Evolutionary conservation across 441 rosid species (phyloP), one percentile per base, ranked within the genome.

Genomic region (Eruca vesicaria): DNA sequence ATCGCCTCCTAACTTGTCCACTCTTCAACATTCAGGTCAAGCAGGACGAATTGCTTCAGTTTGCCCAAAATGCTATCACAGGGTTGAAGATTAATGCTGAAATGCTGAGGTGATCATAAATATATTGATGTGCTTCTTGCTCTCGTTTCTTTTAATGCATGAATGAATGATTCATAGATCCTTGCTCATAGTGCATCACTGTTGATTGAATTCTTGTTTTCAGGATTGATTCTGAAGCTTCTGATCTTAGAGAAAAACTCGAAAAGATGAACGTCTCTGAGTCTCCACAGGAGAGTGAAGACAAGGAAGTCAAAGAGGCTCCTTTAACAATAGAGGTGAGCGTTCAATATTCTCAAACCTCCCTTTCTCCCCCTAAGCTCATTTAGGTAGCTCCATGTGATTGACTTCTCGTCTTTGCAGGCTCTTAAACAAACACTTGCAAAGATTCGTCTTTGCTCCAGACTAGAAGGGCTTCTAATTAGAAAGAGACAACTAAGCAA

Each of bases 41-140:
- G 86, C 88, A 90, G 52, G 99, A 96, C 82, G 99, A 96, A 79
- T 79, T 96, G 79, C 99, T 96, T 84, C 99, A 93, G 69, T 96
- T 96, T 85, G 97, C 92, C 20, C 98, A 87, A 85, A 74, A 83
- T 68, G 96, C 99, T 69, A 84, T 96, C 79, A 78, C 97, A 7
- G 97, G 99, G 73, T 84, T 96, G 83, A 96, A 96, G 85, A 80
- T 90, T 64, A 96, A 72, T 81, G 88, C 88, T 66, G 93, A 92
- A 80, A 68, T 92, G 32, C 81, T 88, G 81, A 93, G 99, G 99
- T 96, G 77, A 72, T 73, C 65, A 29, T 26, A 31, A 50, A 73
- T 57, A 45, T 61, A 21, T 45, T 45, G 14, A 26, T 77, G 60
- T 72, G 35, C 52, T 14, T 28, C 19, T 63, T 64, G 29, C 33